These are phyloP conservation scores for Erigeron philadelphicus DNA, from an alignment of 140 eudicot species.

Conservation along the genomic window DNA sequence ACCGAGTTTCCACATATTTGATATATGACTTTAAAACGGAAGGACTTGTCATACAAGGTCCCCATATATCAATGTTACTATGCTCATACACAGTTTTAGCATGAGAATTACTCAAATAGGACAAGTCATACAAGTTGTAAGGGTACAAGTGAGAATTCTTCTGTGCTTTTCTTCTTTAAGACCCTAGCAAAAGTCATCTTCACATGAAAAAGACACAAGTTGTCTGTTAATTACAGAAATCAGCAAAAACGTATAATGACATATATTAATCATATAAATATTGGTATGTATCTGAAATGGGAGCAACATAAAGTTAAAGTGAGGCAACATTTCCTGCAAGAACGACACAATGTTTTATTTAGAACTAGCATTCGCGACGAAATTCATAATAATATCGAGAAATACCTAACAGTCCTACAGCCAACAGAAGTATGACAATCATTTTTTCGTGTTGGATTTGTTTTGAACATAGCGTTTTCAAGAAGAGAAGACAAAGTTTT, in stretches of 20 bases:
- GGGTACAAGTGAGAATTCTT: slow-evolving; percentile 78
- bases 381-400: not conserved
- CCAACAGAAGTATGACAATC: slow-evolving; percentile 54
- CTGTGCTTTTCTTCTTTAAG: slow-evolving; percentile 62
- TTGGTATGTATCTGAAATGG: slow-evolving; percentile 41
- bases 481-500: slow-evolving; percentile 25
- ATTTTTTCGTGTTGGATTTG: slow-evolving; percentile 31
- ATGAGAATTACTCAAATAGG: not conserved
- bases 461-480: slow-evolving; percentile 16
- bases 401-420: slow-evolving; percentile 72
- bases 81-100: not conserved
- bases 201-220: slow-evolving; percentile 20
- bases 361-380: not conserved
- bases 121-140: no score
- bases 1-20: no score
- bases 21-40: no score
- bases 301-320: slow-evolving; percentile 68
- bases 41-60: no score
- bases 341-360: slow-evolving; percentile 1
- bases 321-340: slow-evolving; percentile 82
- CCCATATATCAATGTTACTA: not conserved
- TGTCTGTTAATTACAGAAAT: slow-evolving; percentile 2
- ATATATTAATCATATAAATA: not conserved
- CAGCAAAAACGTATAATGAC: not conserved
- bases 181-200: slow-evolving; percentile 61